Evolutionary conservation across 257 asterid species (phyloP).

Genomic region (Capsicum baccatum): DNA sequence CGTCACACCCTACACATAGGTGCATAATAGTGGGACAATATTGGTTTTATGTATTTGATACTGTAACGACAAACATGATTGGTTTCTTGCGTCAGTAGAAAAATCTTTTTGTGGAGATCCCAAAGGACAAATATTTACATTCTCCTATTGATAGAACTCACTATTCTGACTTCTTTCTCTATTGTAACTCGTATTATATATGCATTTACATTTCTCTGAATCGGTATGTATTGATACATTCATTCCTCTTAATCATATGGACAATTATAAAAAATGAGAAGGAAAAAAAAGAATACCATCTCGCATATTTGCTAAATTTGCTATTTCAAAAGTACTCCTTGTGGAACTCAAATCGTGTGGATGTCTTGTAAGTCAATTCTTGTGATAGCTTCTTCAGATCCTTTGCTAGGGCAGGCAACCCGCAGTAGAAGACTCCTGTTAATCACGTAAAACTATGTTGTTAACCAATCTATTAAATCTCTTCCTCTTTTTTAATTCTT

Average conservation of each 20-base stretch:
- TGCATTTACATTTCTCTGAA: constrained; percentile 42
- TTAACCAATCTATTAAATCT: constrained; percentile 10
- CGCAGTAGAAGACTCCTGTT: constrained; percentile 85
- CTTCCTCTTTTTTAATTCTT: neutral
- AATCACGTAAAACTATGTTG: neutral
- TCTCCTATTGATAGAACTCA: constrained; percentile 26
- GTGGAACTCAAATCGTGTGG: constrained; percentile 82
- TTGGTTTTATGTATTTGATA: neutral
- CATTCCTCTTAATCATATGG: constrained; percentile 27
- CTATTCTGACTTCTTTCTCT: constrained; percentile 35
- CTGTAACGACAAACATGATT: neutral
- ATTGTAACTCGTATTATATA: constrained; percentile 38
- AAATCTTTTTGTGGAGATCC: neutral
- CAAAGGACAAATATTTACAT: neutral
- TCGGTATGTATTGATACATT: constrained; percentile 34
- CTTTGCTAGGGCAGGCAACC: constrained; percentile 78
- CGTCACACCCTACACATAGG: constrained; percentile 20
- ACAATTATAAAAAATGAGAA: constrained; percentile 44
- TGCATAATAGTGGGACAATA: constrained; percentile 8
- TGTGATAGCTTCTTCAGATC: constrained; percentile 73
- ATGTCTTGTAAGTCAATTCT: constrained; percentile 71
- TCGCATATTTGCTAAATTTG: constrained; percentile 25
- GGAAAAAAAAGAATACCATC: constrained; percentile 21
- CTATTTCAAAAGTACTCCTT: constrained; percentile 69
- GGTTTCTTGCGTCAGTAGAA: neutral